phyloP scores from a whole-genome alignment of 1,284 basidiomycete genomes.

The Dichomitus squalens region DNA sequence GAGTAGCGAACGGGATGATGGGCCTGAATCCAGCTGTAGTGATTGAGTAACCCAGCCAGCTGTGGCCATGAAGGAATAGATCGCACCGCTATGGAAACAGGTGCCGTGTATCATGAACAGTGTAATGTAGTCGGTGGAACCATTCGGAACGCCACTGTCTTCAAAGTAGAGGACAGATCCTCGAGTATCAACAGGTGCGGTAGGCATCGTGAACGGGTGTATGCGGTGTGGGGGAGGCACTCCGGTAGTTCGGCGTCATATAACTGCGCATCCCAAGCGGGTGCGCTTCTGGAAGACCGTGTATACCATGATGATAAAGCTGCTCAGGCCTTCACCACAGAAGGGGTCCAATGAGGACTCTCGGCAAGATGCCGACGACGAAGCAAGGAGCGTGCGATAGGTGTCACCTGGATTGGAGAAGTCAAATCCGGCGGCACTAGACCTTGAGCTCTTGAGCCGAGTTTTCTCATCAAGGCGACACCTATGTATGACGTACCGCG shows the following conservation, averaged over 20 bases:
- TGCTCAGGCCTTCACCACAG: no score
- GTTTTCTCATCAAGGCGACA: no score
- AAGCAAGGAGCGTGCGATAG: no score
- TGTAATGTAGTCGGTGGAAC: constrained; percentile 22
- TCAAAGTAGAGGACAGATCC: constrained; percentile 26
- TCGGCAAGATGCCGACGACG: no score
- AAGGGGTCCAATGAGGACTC: no score
- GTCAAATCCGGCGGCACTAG: no score
- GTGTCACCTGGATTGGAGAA: no score
- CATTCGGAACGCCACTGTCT: constrained; percentile 18
- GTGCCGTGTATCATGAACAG: constrained; percentile 30
- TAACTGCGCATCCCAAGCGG: no score
- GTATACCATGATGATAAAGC: no score
- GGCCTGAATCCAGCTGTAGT: constrained; percentile 29
- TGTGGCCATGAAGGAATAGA: neutral
- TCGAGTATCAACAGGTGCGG: constrained; percentile 18
- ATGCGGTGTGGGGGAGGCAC: neutral
- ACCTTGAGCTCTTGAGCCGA: no score
- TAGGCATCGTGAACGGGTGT: constrained; percentile 23
- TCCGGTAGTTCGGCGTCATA: neutral
- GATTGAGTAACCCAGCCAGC: neutral
- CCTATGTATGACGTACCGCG: no score
- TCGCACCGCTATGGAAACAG: constrained; percentile 28
- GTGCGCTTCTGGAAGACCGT: no score
- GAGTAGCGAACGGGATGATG: constrained; percentile 27